Conservation (phyloP, 2,329 filamentous ascomycete species). For the Fusarium sp. region DNA sequence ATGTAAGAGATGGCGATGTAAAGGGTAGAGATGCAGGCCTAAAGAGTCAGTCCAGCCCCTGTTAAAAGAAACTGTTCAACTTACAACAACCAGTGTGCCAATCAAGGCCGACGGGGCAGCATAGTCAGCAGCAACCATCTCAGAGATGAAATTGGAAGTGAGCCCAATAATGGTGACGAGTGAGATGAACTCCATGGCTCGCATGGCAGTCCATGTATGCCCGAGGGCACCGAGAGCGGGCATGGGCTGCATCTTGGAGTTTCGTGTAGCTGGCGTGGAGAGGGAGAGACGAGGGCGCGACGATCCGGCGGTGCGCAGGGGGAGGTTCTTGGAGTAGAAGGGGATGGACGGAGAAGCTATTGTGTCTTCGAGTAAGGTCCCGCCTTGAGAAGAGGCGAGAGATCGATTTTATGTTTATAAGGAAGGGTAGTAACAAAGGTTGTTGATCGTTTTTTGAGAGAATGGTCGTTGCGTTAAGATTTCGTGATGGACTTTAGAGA, state of each 20-base stretch:
- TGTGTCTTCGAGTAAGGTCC: constrained; percentile 37
- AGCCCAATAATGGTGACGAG: constrained; percentile 82
- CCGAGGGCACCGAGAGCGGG: constrained; percentile 74
- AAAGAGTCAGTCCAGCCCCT: not conserved
- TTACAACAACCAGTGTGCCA: constrained; percentile 79
- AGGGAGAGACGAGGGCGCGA: constrained; percentile 55
- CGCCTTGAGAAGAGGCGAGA: constrained; percentile 39
- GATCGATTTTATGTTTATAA: not conserved
- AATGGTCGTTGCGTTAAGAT: constrained; percentile 32
- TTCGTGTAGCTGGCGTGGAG: constrained; percentile 46
- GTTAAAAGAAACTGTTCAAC: constrained; percentile 47
- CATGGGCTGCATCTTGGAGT: constrained; percentile 53
- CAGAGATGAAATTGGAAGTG: constrained; percentile 79
- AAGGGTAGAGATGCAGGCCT: constrained; percentile 80
- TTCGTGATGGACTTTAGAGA: constrained; percentile 25
- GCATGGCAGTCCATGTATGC: constrained; percentile 77
- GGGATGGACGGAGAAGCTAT: constrained; percentile 50
- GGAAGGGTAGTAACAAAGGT: constrained; percentile 17
- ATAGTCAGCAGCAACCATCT: constrained; percentile 72
- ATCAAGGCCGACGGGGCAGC: constrained; percentile 76
- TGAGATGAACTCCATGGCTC: constrained; percentile 72
- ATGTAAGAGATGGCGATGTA: constrained; percentile 84
- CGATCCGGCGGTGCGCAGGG: constrained; percentile 52
- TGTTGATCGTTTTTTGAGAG: constrained; percentile 6
- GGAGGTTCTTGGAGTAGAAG: constrained; percentile 53